Base-by-base conservation (phyloP, 768 basidiomycete genomes). In the Kwoniella mangroviensis region DNA sequence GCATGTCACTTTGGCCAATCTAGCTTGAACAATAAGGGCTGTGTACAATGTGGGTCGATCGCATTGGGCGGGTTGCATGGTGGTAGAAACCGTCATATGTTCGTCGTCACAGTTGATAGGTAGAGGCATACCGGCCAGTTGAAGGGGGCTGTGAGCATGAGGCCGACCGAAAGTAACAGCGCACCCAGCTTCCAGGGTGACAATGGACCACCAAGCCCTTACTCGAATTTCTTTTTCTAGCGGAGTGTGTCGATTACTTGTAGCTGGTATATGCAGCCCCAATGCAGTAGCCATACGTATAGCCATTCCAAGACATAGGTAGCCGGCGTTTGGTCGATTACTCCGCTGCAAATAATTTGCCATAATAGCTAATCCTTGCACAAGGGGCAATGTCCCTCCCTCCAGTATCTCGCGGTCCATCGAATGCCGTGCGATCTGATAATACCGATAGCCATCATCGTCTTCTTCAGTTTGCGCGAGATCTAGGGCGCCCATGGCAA, bases 401-500 rank as follows among this genome's bases (percentile, higher is more conserved):
- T 70, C 72, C 49, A 73, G 10, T 28, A 70, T 53, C 21, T 71
- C 66, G n/a, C 52, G 55, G 40, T 51, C 22, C 13, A 71, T 54
- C 22, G 59, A 55, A 12, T 45, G 54, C 10, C 73, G 69, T 13
- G 73, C 73, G 43, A 67, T 53, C 11, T 64, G 43, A 58, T 66
- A 74, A 45, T 68, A 74, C 40, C 59, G 52, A 7, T 42, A 53
- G 19, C 73, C 70, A 34, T 60, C 28, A 22, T 52, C 28, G 22
- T 64, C 70, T n/a, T 34, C 22, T 17, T 63, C 69, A 4, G 26
- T 19, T 40, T 13, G 15, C 19, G 65, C 60, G 34, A 43, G 40
- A 45, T 74, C 73, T 21, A 74, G 62, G 41, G 69, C 65, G 45
- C 73, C 73, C 73, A 74, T 74, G 19, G 73, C 73, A 42, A 74